phyloP scores from a whole-genome alignment of 73 alveolate species.

The Paramecium sonneborni region DNA sequence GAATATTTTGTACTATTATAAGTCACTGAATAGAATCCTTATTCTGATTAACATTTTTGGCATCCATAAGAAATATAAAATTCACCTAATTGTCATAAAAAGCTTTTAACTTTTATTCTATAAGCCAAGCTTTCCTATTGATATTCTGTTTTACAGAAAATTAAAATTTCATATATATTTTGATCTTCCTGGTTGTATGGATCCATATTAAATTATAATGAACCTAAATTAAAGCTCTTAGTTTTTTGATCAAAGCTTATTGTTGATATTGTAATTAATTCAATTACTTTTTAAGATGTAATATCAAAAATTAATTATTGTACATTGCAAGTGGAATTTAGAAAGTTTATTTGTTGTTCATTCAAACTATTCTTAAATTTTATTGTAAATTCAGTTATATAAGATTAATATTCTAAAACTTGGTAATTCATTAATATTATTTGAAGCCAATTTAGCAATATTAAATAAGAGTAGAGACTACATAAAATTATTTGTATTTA shows the following conservation, averaged over 20 bases:
- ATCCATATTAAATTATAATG: too few relatives aligned
- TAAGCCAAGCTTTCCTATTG: too few relatives aligned
- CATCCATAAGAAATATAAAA: background rate
- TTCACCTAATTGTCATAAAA: background rate
- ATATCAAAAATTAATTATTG: too few relatives aligned
- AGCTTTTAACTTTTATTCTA: background rate
- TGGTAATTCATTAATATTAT: background rate
- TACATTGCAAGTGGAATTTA: too few relatives aligned
- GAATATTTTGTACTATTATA: background rate
- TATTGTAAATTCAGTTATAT: too few relatives aligned
- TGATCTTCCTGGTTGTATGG: background rate
- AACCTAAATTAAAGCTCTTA: too few relatives aligned
- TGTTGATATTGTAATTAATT: too few relatives aligned
- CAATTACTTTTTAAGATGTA: too few relatives aligned
- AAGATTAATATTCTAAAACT: too few relatives aligned
- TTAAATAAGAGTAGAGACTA: background rate
- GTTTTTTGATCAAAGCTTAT: too few relatives aligned
- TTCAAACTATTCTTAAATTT: background rate
- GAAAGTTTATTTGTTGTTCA: background rate
- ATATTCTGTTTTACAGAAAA: background rate
- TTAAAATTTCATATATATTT: too few relatives aligned
- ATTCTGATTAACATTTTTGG: background rate
- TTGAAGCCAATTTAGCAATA: background rate
- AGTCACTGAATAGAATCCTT: background rate
- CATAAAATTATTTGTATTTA: too few relatives aligned